These are phyloP conservation scores for Claviceps sp. DNA, from an alignment of 2,329 filamentous ascomycete genomes.

Conservation along the genomic window DNA sequence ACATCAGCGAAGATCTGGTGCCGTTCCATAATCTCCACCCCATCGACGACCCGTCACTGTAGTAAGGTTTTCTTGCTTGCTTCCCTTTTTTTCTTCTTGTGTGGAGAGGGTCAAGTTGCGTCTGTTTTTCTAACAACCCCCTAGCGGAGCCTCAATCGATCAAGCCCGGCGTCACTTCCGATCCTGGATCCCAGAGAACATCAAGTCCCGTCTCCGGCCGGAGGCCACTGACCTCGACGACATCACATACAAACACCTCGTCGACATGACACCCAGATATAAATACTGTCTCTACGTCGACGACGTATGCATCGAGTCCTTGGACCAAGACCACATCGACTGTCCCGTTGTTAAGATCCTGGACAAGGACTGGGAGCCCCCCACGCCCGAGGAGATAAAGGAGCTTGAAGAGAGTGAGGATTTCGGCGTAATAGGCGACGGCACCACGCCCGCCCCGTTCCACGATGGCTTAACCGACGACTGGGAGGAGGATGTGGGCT, in stretches of 20 bases:
- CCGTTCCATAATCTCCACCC: not conserved
- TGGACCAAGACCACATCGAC: not conserved
- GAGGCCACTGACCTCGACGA: not conserved
- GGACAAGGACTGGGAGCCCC: not conserved
- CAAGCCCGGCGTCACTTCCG: slow-evolving; percentile 2
- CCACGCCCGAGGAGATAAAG: too few relatives aligned
- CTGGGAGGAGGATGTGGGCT: not conserved
- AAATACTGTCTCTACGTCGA: not conserved
- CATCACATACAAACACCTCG: not conserved
- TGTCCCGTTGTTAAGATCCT: not conserved
- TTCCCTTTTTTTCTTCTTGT: not conserved
- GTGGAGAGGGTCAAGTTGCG: not conserved
- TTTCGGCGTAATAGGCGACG: not conserved
- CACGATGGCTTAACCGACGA: not conserved
- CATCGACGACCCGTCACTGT: not conserved
- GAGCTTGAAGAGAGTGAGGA: too few relatives aligned
- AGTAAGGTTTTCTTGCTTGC: not conserved
- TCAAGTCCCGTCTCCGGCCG: not conserved
- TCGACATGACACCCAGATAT: not conserved
- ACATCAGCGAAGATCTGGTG: not conserved
- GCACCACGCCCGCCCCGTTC: not conserved
- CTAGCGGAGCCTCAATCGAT: not conserved
- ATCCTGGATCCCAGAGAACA: slow-evolving; percentile 1
- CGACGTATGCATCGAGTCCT: not conserved
- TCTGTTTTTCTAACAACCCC: not conserved